Evolutionary conservation across 2,329 filamentous ascomycete genomes (phyloP), one percentile per base, ranked within the genome.

Genomic region (Niveomyces coronatus): DNA sequence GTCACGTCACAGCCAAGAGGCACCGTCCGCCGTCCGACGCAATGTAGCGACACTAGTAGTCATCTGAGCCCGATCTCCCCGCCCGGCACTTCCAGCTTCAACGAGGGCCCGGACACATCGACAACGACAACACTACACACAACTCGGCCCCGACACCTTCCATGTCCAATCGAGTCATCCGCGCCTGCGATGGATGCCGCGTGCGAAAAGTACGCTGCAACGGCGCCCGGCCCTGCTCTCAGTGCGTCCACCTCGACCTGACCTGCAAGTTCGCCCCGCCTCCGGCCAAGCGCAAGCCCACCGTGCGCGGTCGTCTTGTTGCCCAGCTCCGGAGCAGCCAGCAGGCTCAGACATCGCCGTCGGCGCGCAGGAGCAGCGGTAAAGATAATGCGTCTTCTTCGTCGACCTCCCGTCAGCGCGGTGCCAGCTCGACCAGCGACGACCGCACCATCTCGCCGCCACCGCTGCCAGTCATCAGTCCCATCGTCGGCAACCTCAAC

Each of bases 131-230:
- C 16, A 7, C 13, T 13, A 24, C 23, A 24, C 23, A 13, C 8
- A 24, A 24, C 23, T 8, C 23, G 13, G 9, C 11, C 2, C 16
- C 13, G 16, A n/a, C 26, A 6, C 18, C 34, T 3, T n/a, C 13
- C 14, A 43, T 43, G 41, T 31, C 37, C 11, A 31, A 26, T 17
- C 23, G 41, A 23, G 41, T 39, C 22, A 17, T 37, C 17, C 51
- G 50, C 31, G 59, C 59, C 39, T 62, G 59, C 45, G 57, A 62
- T 41, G 56, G 56, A 32, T 62, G 59, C 43, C 55, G 59, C 26
- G 46, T 61, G 36, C 55, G 59, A 35, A 62, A 62, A 44, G 59
- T 62, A 24, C 54, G 53, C 37, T 62, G 59, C 46, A 60, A 54
- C 32, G 55, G 54, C 40, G 41, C 43, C 15, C 45, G 45, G 29